Conservation (phyloP, 2,329 filamentous ascomycete genomes). For the Ceratocystis albifundus region DNA sequence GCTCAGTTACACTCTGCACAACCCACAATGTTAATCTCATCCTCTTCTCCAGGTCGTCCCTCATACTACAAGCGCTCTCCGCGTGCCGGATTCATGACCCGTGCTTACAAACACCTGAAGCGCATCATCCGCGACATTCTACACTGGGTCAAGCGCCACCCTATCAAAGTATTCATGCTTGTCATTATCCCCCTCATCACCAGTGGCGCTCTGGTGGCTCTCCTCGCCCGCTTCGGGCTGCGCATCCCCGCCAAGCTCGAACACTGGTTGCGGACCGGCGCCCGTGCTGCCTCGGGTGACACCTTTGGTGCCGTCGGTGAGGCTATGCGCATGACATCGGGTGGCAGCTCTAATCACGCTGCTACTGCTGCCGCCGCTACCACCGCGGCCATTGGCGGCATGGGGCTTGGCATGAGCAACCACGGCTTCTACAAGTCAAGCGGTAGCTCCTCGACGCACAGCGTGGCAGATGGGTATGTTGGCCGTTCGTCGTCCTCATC, state of each 20-base stretch:
- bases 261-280: slow-evolving; percentile 45
- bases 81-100: slow-evolving; percentile 63
- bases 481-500: not conserved
- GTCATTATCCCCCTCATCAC: slow-evolving; percentile 80
- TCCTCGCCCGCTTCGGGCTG: slow-evolving; percentile 70
- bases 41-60: slow-evolving; percentile 35
- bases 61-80: slow-evolving; percentile 73
- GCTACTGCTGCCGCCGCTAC: slow-evolving; percentile 23
- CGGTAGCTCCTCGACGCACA: slow-evolving; percentile 9
- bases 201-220: slow-evolving; percentile 65
- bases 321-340: slow-evolving; percentile 42
- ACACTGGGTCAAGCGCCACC: slow-evolving; percentile 71
- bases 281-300: slow-evolving; percentile 38
- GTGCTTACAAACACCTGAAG: slow-evolving; percentile 62
- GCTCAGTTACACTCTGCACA: not conserved
- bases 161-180: slow-evolving; percentile 74
- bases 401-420: not conserved
- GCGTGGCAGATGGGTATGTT: slow-evolving; percentile 14
- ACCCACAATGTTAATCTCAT: slow-evolving; percentile 19
- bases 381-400: slow-evolving; percentile 5
- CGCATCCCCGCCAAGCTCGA: slow-evolving; percentile 55
- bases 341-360: slow-evolving; percentile 27
- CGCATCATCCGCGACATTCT: slow-evolving; percentile 69
- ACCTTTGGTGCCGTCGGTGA: slow-evolving; percentile 42
- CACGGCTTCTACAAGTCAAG: slow-evolving; percentile 7